phyloP scores from a whole-genome alignment of 768 basidiomycete species.

The Coprinopsis cinerea region DNA sequence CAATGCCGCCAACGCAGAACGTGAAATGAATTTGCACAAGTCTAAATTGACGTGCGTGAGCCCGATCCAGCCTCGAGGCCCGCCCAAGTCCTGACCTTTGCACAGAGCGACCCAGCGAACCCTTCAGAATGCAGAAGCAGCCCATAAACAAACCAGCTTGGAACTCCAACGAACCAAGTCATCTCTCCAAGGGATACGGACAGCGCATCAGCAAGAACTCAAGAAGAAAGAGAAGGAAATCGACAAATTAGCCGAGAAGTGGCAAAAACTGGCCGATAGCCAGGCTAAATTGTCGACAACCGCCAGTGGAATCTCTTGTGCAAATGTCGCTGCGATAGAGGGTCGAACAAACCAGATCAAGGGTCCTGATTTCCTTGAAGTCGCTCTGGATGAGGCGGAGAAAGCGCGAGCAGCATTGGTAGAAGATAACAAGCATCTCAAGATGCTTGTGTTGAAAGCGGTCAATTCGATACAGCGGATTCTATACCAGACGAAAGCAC shows the following conservation, averaged over 20 bases:
- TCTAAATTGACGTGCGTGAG: constrained; percentile 63
- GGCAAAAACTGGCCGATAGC: constrained; percentile 63
- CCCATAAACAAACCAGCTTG: constrained; percentile 63
- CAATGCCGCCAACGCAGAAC: constrained; percentile 63
- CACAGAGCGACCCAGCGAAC: constrained; percentile 46
- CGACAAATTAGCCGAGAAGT: constrained; percentile 68
- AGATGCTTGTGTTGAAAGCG: constrained; percentile 51
- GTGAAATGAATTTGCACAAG: constrained; percentile 71
- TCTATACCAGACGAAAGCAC: constrained; percentile 38
- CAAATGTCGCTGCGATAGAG: constrained; percentile 44
- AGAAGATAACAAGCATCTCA: constrained; percentile 61
- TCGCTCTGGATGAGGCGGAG: constrained; percentile 71
- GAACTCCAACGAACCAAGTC: constrained; percentile 73
- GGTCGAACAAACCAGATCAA: constrained; percentile 47
- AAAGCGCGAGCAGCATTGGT: constrained; percentile 51
- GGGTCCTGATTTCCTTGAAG: constrained; percentile 41
- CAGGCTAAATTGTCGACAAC: constrained; percentile 52
- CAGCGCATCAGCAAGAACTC: constrained; percentile 62
- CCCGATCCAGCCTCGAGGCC: neutral
- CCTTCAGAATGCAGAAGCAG: constrained; percentile 52
- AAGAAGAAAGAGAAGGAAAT: constrained; percentile 80
- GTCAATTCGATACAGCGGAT: constrained; percentile 62
- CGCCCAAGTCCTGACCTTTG: constrained; percentile 4
- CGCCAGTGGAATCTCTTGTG: constrained; percentile 48
- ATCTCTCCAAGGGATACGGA: constrained; percentile 60